These are phyloP conservation scores for Penicillium glabrum DNA, from an alignment of 2,329 filamentous ascomycete species.

Conservation along the genomic window DNA sequence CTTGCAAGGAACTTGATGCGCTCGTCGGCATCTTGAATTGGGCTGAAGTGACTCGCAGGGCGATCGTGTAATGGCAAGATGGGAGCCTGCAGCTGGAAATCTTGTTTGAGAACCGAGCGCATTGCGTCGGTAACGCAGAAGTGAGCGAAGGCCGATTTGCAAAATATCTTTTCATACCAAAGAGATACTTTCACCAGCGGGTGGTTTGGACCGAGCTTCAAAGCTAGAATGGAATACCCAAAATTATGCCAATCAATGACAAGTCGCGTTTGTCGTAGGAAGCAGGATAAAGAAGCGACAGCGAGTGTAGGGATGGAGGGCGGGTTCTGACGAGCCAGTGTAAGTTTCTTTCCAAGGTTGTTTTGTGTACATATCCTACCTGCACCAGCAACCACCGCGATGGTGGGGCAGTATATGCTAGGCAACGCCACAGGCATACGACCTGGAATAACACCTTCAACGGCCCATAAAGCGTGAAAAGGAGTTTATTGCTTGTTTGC, in stretches of 20 bases:
- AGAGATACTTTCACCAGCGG: slow-evolving; percentile 76
- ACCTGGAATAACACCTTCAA: slow-evolving; percentile 86
- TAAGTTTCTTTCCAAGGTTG: neutral
- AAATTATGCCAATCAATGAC: slow-evolving; percentile 99
- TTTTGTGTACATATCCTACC: slow-evolving; percentile 42
- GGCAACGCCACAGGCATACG: slow-evolving; percentile 65
- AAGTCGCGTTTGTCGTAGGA: slow-evolving; percentile 75
- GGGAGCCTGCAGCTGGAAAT: slow-evolving; percentile 65
- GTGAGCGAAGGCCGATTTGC: slow-evolving; percentile 68
- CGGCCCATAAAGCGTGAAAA: slow-evolving; percentile 77
- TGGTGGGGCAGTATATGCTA: slow-evolving; percentile 73
- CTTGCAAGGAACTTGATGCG: slow-evolving; percentile 62
- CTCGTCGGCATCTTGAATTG: slow-evolving; percentile 53
- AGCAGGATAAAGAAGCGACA: slow-evolving; percentile 70
- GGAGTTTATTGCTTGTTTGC: slow-evolving; percentile 65
- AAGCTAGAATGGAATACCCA: slow-evolving; percentile 84
- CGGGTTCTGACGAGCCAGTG: slow-evolving; percentile 65
- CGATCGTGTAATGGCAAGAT: slow-evolving; percentile 81
- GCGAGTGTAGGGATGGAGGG: slow-evolving; percentile 90
- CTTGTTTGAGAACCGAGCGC: slow-evolving; percentile 67
- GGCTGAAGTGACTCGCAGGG: slow-evolving; percentile 78
- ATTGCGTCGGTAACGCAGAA: slow-evolving; percentile 90
- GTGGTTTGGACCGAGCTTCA: slow-evolving; percentile 63
- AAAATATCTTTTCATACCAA: slow-evolving; percentile 73
- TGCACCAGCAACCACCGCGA: slow-evolving; percentile 84